A percentile compares a stretch with the other conserved stretches of the same genome.
phyloP scores from a whole-genome alignment of 2,329 filamentous ascomycete genomes.

The Xylariaceae sp. region DNA sequence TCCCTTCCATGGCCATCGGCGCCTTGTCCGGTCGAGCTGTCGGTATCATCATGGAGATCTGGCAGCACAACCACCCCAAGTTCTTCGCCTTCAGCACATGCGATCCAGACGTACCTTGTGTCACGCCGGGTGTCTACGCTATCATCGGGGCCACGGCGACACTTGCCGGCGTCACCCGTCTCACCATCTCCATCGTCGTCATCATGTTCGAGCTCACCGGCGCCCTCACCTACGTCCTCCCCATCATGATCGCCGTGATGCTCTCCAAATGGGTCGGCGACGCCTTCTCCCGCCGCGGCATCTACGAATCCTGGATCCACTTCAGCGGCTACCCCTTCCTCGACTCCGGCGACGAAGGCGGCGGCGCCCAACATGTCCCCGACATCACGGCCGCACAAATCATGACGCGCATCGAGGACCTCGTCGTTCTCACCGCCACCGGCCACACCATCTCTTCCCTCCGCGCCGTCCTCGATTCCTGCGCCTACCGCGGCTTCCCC shows the following conservation, averaged over 20 bases:
- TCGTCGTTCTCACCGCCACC: conserved; percentile 79
- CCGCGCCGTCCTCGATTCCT: conserved; percentile 61
- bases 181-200: conserved; percentile 97
- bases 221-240: conserved; percentile 89
- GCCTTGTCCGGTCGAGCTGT: conserved; percentile 84
- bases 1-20: conserved; percentile 94
- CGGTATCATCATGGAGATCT: conserved; percentile 83
- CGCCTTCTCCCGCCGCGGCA: conserved; percentile 84
- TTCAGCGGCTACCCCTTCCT: conserved; percentile 94
- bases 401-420: conserved; percentile 89
- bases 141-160: conserved; percentile 93
- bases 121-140: conserved; percentile 92
- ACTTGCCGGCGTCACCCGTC: conserved; percentile 87
- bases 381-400: conserved; percentile 82
- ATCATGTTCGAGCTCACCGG: conserved; percentile 99
- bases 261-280: conserved; percentile 97
- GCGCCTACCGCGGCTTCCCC: conserved; percentile 85
- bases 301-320: conserved; percentile 97
- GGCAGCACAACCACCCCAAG: conserved; percentile 71
- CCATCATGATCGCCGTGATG: conserved; percentile 99
- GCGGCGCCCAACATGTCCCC: conserved; percentile 48
- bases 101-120: conserved; percentile 78
- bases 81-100: conserved; percentile 76
- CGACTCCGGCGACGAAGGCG: conserved; percentile 76
- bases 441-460: conserved; percentile 81